phyloP scores from a whole-genome alignment of 2,329 filamentous ascomycete genomes.

The Botryosphaeria dothidea region DNA sequence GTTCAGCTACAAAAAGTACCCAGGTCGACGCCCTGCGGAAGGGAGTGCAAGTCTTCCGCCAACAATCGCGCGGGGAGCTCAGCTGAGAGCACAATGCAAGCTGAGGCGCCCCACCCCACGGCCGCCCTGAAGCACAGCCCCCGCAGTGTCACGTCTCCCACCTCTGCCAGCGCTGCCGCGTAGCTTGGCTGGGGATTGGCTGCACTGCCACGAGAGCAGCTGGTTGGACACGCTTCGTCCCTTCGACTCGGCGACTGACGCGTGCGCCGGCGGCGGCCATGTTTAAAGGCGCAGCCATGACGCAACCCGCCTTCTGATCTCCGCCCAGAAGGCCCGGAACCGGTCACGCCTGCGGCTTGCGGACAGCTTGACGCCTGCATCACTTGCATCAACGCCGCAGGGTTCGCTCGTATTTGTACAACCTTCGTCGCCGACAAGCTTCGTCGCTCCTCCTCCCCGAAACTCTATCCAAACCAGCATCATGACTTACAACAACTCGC shows the following conservation, averaged over 20 bases:
- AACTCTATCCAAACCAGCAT: constrained; percentile 3
- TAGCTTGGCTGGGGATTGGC: not conserved
- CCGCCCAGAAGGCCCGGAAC: not conserved
- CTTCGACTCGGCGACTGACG: not conserved
- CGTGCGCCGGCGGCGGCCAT: not conserved
- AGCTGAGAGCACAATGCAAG: not conserved
- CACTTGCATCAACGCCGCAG: no score
- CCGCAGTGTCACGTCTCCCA: not conserved
- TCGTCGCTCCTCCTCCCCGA: not conserved
- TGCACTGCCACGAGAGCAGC: not conserved
- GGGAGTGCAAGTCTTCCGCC: not conserved
- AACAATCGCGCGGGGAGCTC: not conserved
- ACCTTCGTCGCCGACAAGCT: not conserved
- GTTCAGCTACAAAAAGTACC: not conserved
- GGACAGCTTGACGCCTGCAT: not conserved
- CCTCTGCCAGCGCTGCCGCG: not conserved
- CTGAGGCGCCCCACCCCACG: not conserved
- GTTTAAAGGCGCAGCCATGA: constrained; percentile 12
- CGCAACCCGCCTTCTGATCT: not conserved
- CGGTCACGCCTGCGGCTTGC: no score
- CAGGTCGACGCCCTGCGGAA: not conserved
- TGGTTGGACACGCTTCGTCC: not conserved
- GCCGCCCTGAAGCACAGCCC: not conserved
- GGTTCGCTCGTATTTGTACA: not conserved
- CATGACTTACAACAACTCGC: constrained; percentile 38